phyloP scores from a whole-genome alignment of 306 rosid species.

The Rubus idaeus region DNA sequence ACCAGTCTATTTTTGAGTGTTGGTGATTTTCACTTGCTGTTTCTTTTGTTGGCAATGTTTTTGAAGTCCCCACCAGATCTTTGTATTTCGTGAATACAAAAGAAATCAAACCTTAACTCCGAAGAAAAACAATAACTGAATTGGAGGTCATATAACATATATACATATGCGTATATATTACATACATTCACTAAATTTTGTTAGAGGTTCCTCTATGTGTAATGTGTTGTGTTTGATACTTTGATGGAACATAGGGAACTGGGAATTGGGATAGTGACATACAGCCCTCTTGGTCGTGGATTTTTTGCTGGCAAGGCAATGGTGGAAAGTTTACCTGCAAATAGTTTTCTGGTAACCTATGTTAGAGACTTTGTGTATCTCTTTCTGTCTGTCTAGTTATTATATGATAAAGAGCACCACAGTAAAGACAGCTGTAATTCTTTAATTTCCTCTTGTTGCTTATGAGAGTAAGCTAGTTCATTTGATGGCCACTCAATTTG shows the following conservation, averaged over 20 bases:
- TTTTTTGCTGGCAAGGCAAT: constrained; percentile 21
- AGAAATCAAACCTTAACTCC: too few relatives aligned
- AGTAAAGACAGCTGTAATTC: too few relatives aligned
- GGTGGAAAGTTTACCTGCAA: constrained; percentile 15
- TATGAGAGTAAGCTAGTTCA: too few relatives aligned
- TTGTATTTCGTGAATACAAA: too few relatives aligned
- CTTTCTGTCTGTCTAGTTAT: too few relatives aligned
- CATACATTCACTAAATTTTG: too few relatives aligned
- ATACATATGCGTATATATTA: too few relatives aligned
- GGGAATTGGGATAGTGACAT: not conserved
- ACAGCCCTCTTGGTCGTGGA: constrained; percentile 31
- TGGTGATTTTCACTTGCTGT: not conserved
- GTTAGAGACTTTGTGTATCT: not conserved
- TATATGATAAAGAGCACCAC: too few relatives aligned
- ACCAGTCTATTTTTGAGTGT: too few relatives aligned
- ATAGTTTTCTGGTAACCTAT: constrained; percentile 16
- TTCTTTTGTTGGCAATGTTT: not conserved
- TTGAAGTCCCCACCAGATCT: not conserved
- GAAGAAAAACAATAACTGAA: too few relatives aligned
- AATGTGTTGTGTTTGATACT: not conserved
- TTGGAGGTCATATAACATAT: not conserved
- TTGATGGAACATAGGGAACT: constrained; percentile 20
- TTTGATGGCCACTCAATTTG: not conserved
- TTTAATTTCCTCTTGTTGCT: too few relatives aligned
- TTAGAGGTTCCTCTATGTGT: too few relatives aligned